Evolutionary conservation across 331 rosid species (phyloP).

Genomic region (Spiraea crenata): DNA sequence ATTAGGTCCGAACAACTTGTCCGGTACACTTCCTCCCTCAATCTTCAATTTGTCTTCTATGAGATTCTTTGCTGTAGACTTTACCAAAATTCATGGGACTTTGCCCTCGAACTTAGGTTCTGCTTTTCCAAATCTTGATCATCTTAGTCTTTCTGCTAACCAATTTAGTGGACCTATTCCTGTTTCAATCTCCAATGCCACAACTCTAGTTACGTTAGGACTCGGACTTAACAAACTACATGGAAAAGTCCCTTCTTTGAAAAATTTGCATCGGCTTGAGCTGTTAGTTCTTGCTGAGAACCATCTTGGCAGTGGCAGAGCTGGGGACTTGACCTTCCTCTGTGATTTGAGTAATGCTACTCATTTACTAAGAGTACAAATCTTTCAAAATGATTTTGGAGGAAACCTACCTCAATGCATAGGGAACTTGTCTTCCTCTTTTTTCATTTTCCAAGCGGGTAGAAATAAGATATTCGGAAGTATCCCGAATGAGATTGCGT

Average conservation of each 20-base stretch:
- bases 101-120: not conserved
- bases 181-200: constrained; percentile 9
- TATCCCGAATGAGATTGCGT: not conserved
- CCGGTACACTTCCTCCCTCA: not conserved
- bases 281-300: not conserved
- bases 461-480: not conserved
- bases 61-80: fast-evolving
- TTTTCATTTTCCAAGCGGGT: too few relatives aligned
- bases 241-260: constrained; percentile 1
- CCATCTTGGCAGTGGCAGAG: not conserved
- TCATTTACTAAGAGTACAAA: not conserved
- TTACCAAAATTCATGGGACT: not conserved
- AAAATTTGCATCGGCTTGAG: not conserved
- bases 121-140: not conserved
- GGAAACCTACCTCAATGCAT: not conserved
- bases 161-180: constrained; percentile 5
- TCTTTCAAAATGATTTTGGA: not conserved
- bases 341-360: not conserved
- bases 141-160: fast-evolving
- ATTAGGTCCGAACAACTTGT: not conserved
- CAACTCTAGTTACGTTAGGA: too few relatives aligned
- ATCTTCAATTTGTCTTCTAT: constrained; percentile 1
- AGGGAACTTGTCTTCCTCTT: not conserved
- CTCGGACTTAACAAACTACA: too few relatives aligned
- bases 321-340: not conserved